These are phyloP conservation scores for Anthracocystis setariae DNA, from an alignment of 1,284 basidiomycete genomes.

Conservation along the genomic window DNA sequence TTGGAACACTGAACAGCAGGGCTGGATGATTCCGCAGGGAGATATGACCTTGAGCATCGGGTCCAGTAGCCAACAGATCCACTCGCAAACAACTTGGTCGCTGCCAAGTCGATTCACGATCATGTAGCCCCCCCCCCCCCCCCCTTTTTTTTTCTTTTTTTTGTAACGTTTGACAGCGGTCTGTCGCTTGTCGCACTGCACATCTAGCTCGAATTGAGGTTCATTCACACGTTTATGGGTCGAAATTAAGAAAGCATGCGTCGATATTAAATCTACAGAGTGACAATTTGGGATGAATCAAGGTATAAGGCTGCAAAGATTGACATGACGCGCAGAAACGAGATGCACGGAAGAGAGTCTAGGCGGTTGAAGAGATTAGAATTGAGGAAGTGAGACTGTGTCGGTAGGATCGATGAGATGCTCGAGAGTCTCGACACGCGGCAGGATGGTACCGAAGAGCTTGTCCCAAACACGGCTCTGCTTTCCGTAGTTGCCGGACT, in stretches of 20 bases:
- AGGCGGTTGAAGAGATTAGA: not conserved
- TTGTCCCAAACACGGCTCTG: conserved; percentile 62
- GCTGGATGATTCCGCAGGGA: conserved; percentile 41
- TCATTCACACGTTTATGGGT: too few species aligned
- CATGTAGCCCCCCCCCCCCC: too few species aligned
- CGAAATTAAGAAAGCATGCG: not conserved
- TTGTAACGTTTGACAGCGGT: too few species aligned
- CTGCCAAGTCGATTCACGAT: not conserved
- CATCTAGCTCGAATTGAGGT: too few species aligned
- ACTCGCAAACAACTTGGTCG: conserved; percentile 7
- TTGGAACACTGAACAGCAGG: conserved; percentile 33
- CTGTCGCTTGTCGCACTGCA: too few species aligned
- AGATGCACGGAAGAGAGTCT: too few species aligned
- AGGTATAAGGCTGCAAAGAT: too few species aligned
- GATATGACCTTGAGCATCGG: conserved; percentile 32
- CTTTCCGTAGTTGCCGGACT: conserved; percentile 61
- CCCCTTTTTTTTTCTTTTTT: too few species aligned
- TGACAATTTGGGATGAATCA: not conserved
- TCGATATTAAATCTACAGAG: not conserved
- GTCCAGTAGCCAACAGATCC: conserved; percentile 20
- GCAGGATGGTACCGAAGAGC: conserved; percentile 56
- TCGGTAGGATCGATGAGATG: conserved; percentile 36
- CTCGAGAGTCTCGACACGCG: conserved; percentile 49
- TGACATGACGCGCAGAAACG: too few species aligned
- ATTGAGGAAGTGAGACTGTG: conserved; percentile 30